phyloP scores from a whole-genome alignment of 177 flowering plant genomes.

The Vitis hybrid region DNA sequence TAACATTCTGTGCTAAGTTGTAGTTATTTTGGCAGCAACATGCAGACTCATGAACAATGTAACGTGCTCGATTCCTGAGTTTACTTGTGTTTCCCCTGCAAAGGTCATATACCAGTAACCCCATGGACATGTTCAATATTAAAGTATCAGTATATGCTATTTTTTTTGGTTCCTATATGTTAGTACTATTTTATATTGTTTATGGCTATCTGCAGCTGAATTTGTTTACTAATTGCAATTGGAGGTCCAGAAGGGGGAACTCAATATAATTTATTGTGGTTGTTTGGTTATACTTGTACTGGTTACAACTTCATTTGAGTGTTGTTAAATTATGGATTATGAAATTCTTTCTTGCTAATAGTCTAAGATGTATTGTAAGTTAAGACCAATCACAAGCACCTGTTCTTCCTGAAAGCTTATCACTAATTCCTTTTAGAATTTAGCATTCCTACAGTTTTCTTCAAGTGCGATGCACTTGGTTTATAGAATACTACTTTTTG shows the following conservation, averaged over 20 bases:
- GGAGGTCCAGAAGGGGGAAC: no score
- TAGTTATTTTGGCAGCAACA: slow-evolving; percentile 52
- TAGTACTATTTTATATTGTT: no score
- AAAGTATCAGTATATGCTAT: background rate
- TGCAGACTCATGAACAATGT: slow-evolving; percentile 81
- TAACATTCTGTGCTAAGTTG: slow-evolving; percentile 5
- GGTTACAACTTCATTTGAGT: background rate
- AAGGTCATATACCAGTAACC: slow-evolving; percentile 50
- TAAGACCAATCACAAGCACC: background rate
- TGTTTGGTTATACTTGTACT: no score
- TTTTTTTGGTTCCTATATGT: background rate
- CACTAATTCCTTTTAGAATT: no score
- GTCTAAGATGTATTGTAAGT: background rate
- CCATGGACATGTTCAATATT: background rate
- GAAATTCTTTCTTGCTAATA: background rate
- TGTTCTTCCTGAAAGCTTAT: no score
- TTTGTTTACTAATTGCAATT: no score
- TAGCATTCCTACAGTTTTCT: no score
- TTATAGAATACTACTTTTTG: no score
- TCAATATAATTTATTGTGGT: no score
- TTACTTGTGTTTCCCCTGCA: slow-evolving; percentile 84
- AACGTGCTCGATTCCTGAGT: slow-evolving; percentile 89
- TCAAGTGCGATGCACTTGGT: no score
- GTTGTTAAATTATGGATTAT: background rate
- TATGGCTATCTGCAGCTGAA: no score